Evolutionary conservation across 352 stramenopile species (phyloP).

Genomic region (Pythium rhizo-oryzae): DNA sequence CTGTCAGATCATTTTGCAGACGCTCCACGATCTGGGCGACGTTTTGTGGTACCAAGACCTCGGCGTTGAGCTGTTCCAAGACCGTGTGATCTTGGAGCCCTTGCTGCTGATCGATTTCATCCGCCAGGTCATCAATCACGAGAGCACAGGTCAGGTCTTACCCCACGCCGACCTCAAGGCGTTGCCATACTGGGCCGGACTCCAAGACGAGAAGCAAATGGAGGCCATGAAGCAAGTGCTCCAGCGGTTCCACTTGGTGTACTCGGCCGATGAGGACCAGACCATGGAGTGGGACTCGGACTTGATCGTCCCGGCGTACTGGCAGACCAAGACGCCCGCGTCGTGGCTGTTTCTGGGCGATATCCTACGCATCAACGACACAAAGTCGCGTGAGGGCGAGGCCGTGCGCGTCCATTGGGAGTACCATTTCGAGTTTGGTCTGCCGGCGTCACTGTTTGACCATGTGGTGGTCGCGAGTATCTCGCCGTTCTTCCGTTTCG

Average conservation of each 20-base stretch:
- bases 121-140: conserved; percentile 15
- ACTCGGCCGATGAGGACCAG: conserved; percentile 5
- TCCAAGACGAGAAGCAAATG: conserved; percentile 9
- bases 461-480: too few species aligned
- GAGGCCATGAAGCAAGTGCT: conserved; percentile 28
- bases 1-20: neutral
- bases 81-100: conserved; percentile 16
- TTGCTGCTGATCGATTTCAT: conserved; percentile 19
- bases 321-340: neutral
- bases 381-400: neutral
- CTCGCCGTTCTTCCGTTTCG: too few species aligned
- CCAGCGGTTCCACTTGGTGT: conserved; percentile 16
- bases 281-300: conserved; percentile 23
- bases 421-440: conserved; percentile 17
- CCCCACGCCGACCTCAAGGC: neutral
- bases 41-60: conserved; percentile 18
- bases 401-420: conserved; percentile 16
- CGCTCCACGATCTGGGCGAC: conserved; percentile 19
- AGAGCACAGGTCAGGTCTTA: neutral
- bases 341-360: conserved; percentile 10
- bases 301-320: conserved; percentile 8
- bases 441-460: neutral
- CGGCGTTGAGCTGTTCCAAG: neutral
- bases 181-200: neutral
- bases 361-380: neutral